A percentile compares a stretch with the other conserved stretches of the same genome.
phyloP scores from a whole-genome alignment of 371 early-diverging fungal species.

The Rhizopus arrhizus region DNA sequence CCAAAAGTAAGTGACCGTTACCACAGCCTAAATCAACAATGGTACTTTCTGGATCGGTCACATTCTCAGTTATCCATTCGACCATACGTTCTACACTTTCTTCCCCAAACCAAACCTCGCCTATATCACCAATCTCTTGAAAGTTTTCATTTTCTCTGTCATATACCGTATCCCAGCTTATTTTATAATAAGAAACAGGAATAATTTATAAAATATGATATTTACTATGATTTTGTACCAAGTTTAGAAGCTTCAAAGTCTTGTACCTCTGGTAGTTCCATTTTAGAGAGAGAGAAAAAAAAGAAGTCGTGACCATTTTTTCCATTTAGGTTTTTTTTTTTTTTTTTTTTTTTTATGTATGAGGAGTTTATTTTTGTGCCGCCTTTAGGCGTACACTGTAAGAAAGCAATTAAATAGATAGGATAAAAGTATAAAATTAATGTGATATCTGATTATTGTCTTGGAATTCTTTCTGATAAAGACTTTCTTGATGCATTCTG shows the following conservation, averaged over 20 bases:
- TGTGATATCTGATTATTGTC: too few species aligned
- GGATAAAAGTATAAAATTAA: too few species aligned
- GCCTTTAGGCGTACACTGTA: too few species aligned
- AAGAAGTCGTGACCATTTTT: background rate
- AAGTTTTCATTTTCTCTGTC: constrained; percentile 79
- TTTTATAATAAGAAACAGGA: background rate
- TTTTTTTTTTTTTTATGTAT: too few species aligned
- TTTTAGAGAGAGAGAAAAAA: constrained; percentile 8
- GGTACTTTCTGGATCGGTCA: constrained; percentile 33
- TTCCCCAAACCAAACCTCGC: constrained; percentile 92
- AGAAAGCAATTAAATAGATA: too few species aligned
- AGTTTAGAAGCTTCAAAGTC: constrained; percentile 76
- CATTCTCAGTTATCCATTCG: constrained; percentile 72
- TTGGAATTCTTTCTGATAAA: too few species aligned
- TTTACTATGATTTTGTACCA: constrained; percentile 78
- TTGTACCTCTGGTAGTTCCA: constrained; percentile 33
- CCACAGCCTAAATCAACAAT: constrained; percentile 91
- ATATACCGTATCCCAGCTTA: constrained; percentile 84
- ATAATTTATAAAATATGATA: constrained; percentile 1
- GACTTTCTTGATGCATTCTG: too few species aligned
- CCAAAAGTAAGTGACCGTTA: constrained; percentile 87
- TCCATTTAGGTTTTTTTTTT: background rate
- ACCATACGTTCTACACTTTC: constrained; percentile 82
- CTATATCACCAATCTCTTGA: constrained; percentile 81
- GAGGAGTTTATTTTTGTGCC: background rate